phyloP scores from a whole-genome alignment of 2,329 filamentous ascomycete species.

The Cercospora canescens region DNA sequence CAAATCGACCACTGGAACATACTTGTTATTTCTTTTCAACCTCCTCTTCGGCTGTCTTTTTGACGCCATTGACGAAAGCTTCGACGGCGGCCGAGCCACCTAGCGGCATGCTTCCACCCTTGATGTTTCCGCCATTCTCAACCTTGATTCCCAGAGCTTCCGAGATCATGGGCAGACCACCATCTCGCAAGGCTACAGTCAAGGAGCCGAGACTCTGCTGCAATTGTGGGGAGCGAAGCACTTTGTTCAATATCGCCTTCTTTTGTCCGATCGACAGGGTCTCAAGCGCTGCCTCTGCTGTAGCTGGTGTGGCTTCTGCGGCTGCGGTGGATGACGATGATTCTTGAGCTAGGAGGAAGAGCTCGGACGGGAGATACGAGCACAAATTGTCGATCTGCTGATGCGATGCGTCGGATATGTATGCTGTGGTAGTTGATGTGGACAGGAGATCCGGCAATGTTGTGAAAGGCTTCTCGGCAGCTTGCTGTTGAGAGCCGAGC shows the following conservation, averaged over 20 bases:
- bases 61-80: conserved; percentile 87
- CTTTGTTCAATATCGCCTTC: conserved; percentile 74
- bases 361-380: conserved; percentile 72
- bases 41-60: conserved; percentile 69
- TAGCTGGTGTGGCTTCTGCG: conserved; percentile 60
- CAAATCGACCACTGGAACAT: background rate
- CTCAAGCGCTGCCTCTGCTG: conserved; percentile 70
- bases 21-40: conserved; percentile 27
- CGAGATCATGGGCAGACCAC: conserved; percentile 84
- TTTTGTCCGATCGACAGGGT: conserved; percentile 76
- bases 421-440: conserved; percentile 73
- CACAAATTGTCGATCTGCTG: conserved; percentile 73
- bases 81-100: conserved; percentile 87
- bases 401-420: conserved; percentile 66
- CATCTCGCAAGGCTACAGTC: conserved; percentile 84
- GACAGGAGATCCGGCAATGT: conserved; percentile 83
- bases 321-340: conserved; percentile 56
- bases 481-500: conserved; percentile 41
- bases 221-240: conserved; percentile 87
- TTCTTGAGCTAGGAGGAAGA: conserved; percentile 75
- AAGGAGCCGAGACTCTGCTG: conserved; percentile 81
- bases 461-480: conserved; percentile 69
- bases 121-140: conserved; percentile 79
- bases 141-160: conserved; percentile 81
- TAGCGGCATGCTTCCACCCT: conserved; percentile 75